These are phyloP conservation scores for Aspergillus taichungensis DNA, from an alignment of 495 filamentous ascomycete species.

Conservation along the genomic window DNA sequence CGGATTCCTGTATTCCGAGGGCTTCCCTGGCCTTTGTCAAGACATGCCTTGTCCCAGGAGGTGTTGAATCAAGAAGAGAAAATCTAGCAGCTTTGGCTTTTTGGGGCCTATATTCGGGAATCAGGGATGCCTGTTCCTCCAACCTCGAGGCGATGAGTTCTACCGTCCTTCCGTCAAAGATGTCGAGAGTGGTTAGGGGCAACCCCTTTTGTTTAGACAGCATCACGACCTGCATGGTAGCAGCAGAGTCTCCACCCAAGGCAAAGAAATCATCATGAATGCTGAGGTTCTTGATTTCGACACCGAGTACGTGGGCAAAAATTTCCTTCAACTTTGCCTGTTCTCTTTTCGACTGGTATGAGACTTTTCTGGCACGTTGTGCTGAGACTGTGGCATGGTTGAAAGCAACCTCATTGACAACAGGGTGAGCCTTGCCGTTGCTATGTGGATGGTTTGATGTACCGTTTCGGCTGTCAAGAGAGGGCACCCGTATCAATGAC, in stretches of 20 bases:
- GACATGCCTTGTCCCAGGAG: slow-evolving; percentile 5
- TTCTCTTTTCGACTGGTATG: background rate
- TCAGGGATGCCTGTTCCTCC: background rate
- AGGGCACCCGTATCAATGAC: no score
- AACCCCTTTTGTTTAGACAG: slow-evolving; percentile 9
- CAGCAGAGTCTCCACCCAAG: slow-evolving; percentile 47
- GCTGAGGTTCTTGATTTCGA: slow-evolving; percentile 17
- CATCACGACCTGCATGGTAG: slow-evolving; percentile 35
- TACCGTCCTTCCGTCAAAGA: slow-evolving; percentile 10
- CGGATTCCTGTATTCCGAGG: slow-evolving; percentile 3
- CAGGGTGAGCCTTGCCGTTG: no score
- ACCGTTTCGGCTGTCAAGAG: no score
- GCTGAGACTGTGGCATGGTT: no score
- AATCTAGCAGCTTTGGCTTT: no score
- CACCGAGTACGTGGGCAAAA: slow-evolving; percentile 27
- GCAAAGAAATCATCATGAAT: slow-evolving; percentile 46
- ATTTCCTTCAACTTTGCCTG: slow-evolving; percentile 19
- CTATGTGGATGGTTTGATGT: no score
- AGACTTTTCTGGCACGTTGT: background rate
- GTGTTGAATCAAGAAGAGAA: no score
- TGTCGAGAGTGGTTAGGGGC: slow-evolving; percentile 12
- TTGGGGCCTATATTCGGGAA: background rate
- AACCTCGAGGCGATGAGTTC: slow-evolving; percentile 22
- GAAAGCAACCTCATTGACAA: no score
- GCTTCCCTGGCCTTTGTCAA: slow-evolving; percentile 26